Evolutionary conservation across 768 basidiomycete genomes (phyloP).

Genomic region (Auriscalpium vulgare): DNA sequence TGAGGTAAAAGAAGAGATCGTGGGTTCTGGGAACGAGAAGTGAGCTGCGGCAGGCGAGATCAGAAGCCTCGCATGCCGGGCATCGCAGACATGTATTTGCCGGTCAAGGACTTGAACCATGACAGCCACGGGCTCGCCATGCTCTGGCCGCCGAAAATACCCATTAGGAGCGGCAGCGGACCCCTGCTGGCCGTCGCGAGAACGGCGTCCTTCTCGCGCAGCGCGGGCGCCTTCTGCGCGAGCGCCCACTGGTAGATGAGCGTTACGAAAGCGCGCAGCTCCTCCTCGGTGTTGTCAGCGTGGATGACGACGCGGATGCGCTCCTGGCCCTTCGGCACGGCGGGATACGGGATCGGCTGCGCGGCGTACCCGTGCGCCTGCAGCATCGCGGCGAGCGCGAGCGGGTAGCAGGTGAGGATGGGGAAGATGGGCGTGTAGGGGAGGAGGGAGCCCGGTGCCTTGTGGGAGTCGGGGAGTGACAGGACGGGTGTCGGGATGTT

Average conservation of each 20-base stretch:
- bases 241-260: not conserved
- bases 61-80: too few species aligned
- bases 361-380: constrained; percentile 8
- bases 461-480: not conserved
- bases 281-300: constrained; percentile 14
- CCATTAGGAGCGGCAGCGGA: not conserved
- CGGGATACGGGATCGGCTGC: constrained; percentile 8
- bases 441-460: not conserved
- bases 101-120: not conserved
- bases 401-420: constrained; percentile 5
- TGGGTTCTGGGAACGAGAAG: too few species aligned
- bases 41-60: too few species aligned
- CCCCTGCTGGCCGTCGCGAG: not conserved
- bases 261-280: constrained; percentile 27
- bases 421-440: constrained; percentile 8
- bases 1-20: too few species aligned
- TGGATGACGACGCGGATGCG: constrained; percentile 13
- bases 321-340: constrained; percentile 13
- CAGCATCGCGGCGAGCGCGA: constrained; percentile 8
- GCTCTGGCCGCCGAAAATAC: not conserved
- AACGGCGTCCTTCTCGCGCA: not conserved
- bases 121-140: not conserved
- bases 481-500: not conserved
- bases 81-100: too few species aligned
- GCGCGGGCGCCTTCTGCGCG: not conserved